Percentiles rank a stretch among this genome's conserved stretches.
Evolutionary conservation across 2,329 filamentous ascomycete species (phyloP).

Genomic region (Trichoderma sp.): DNA sequence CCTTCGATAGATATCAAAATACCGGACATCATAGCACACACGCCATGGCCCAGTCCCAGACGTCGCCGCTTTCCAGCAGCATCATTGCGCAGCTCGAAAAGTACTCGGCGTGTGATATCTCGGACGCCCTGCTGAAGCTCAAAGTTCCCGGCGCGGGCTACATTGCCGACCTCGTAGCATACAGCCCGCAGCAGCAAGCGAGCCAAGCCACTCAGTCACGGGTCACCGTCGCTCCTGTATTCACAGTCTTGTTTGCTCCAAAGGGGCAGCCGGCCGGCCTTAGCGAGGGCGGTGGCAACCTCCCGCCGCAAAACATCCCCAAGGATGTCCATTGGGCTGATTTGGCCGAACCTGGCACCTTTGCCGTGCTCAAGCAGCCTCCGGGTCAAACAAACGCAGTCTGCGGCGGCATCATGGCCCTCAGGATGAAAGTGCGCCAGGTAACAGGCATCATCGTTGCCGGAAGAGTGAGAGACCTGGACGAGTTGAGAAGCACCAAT

Average conservation of each 20-base stretch:
- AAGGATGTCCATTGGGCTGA: constrained; percentile 69
- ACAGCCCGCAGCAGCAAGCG: constrained; percentile 32
- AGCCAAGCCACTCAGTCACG: constrained; percentile 29
- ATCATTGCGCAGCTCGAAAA: constrained; percentile 34
- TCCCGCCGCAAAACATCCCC: constrained; percentile 52
- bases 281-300: not conserved
- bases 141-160: constrained; percentile 67
- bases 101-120: constrained; percentile 60
- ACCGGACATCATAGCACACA: not conserved
- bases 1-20: not conserved
- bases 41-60: not conserved
- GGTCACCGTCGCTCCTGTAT: constrained; percentile 54
- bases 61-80: constrained; percentile 22
- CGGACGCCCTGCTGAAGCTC: constrained; percentile 72
- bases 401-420: constrained; percentile 75
- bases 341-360: constrained; percentile 56
- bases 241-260: constrained; percentile 63
- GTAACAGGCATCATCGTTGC: constrained; percentile 65
- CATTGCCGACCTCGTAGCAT: constrained; percentile 56
- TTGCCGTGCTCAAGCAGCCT: constrained; percentile 69
- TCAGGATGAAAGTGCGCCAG: constrained; percentile 64
- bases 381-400: constrained; percentile 66
- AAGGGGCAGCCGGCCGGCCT: constrained; percentile 43
- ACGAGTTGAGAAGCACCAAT: constrained; percentile 55
- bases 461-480: constrained; percentile 67